phyloP scores from a whole-genome alignment of 805 yeast genomes.

The Candida awuae region DNA sequence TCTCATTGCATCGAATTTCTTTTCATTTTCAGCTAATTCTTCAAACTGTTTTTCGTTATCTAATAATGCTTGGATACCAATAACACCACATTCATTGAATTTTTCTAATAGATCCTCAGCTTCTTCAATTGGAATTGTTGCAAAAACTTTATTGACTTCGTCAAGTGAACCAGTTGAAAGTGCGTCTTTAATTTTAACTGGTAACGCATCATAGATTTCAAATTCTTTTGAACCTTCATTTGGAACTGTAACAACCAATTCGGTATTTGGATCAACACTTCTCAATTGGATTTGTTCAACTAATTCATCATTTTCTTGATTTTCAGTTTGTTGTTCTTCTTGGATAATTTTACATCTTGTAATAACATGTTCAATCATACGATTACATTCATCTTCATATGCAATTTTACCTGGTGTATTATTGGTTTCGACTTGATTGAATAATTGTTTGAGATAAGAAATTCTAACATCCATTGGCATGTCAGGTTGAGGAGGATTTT shows the following conservation, averaged over 20 bases:
- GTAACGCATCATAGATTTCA: slow-evolving; percentile 50
- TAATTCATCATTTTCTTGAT: slow-evolving; percentile 39
- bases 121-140: slow-evolving; percentile 58
- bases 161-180: slow-evolving; percentile 64
- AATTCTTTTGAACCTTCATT: slow-evolving; percentile 42
- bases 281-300: slow-evolving; percentile 82
- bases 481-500: slow-evolving; percentile 11
- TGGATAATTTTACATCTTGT: slow-evolving; percentile 63
- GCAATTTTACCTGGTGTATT: slow-evolving; percentile 59
- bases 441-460: slow-evolving; percentile 34
- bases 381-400: slow-evolving; percentile 63
- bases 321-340: slow-evolving; percentile 34
- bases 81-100: slow-evolving; percentile 73
- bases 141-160: slow-evolving; percentile 76
- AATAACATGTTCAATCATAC: slow-evolving; percentile 68
- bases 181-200: slow-evolving; percentile 63
- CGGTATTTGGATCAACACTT: slow-evolving; percentile 76
- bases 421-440: slow-evolving; percentile 48
- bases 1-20: slow-evolving; percentile 8
- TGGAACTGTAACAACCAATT: slow-evolving; percentile 66
- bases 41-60: slow-evolving; percentile 68
- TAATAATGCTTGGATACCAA: slow-evolving; percentile 69
- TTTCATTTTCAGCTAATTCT: slow-evolving; percentile 37
- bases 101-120: slow-evolving; percentile 72
- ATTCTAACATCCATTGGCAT: slow-evolving; percentile 13